These are phyloP conservation scores for Phytophthora pini DNA, from an alignment of 352 stramenopile genomes.

Conservation along the genomic window DNA sequence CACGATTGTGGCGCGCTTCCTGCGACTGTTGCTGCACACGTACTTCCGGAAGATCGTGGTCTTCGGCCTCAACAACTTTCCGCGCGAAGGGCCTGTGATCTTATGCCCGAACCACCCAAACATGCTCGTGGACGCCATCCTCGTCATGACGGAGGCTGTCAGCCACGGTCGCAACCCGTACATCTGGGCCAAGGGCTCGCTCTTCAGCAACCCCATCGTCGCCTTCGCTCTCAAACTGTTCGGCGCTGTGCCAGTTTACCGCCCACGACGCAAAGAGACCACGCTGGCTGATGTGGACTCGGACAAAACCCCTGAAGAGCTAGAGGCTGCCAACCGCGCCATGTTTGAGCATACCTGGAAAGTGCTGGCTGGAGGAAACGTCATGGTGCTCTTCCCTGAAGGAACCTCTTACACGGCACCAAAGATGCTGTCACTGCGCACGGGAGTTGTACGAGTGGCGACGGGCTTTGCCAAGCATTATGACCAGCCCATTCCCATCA, in stretches of 20 bases:
- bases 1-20: constrained; percentile 65
- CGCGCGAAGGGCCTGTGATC: constrained; percentile 79
- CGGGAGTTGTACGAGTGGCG: constrained; percentile 74
- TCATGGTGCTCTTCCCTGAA: constrained; percentile 84
- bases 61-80: constrained; percentile 83
- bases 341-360: constrained; percentile 85
- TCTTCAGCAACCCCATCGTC: constrained; percentile 66
- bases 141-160: constrained; percentile 80
- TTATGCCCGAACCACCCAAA: constrained; percentile 85
- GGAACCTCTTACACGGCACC: constrained; percentile 82
- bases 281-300: constrained; percentile 71
- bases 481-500: constrained; percentile 71
- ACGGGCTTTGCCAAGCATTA: constrained; percentile 76
- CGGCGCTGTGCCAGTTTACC: constrained; percentile 76
- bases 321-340: constrained; percentile 60
- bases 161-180: constrained; percentile 64
- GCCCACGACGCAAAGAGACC: constrained; percentile 49
- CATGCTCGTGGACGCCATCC: constrained; percentile 80
- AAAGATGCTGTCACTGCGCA: constrained; percentile 80
- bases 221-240: constrained; percentile 51
- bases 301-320: constrained; percentile 63
- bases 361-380: constrained; percentile 60
- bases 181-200: constrained; percentile 79
- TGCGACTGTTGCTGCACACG: constrained; percentile 69
- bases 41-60: constrained; percentile 86